Base-by-base conservation (phyloP, 495 filamentous ascomycete species). In the Chaetomidium leptoderma region DNA sequence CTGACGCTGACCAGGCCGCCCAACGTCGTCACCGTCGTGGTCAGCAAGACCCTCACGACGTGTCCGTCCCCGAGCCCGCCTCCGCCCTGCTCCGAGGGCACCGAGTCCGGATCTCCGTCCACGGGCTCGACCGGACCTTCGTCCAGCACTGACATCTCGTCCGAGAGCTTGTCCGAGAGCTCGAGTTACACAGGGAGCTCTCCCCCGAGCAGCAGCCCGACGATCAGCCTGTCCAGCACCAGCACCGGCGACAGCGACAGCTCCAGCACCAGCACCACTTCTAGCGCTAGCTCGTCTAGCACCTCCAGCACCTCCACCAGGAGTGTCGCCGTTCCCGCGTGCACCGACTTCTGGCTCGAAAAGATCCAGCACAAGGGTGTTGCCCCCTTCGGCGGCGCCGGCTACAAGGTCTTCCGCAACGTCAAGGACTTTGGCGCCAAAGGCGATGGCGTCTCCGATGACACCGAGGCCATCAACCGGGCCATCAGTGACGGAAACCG, bases 401-500 rank as follows among this genome's bases (percentile, higher is more conserved):
- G 65, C 35, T 83, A 83, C 62, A 63, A 76, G 51, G 77, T 85
- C 45, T 85, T 75, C 59, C 77, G 82, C 51, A 84, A 83, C 58
- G 78, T 84, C 32, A 82, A 80, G 62, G 79, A 80, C 61, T 83
- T 72, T 59, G 81, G 80, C 26, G 83, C 83, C 45, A 74, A 69
- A 57, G 73, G 74, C 57, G 86, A 90, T 62, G 87, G 85, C 35
- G 69, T 77, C n/a, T 89, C 87, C 1, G 90, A 96, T 65, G 91
- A 95, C 69, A 91, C 89, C 0, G 82, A 67, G 44, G 89, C 91
- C 4, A 92, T 95, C 74, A 92, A 95, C 68, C 68, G 73, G 43
- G 91, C 91, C 35, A 91, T 95, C 57, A 79, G 81, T 26, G 83
- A 83, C 26, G 88, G 88, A 17, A 76, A 75, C 55, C 88, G 91